Base-by-base conservation (phyloP, 768 basidiomycete genomes). In the Boletus rubescentipes region DNA sequence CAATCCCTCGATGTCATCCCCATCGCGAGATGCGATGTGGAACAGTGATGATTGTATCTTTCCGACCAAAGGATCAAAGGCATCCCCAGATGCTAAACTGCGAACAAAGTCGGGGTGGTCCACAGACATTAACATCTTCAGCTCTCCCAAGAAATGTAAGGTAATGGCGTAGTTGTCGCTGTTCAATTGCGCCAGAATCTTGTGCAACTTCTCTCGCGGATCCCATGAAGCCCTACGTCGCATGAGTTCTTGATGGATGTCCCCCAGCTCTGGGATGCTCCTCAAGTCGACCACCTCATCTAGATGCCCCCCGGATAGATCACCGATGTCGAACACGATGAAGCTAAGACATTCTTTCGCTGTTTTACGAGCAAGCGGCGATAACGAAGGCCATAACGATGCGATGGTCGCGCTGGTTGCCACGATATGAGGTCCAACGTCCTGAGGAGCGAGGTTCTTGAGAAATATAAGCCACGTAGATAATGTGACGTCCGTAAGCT, bases 381-480 rank as follows among this genome's bases (percentile, higher is more conserved):
- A 78, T 40, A 98, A 82, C 1, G 68, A 72, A 3, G 77, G 65
- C 97, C 97, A 99, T 4, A 81, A 78, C 4, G 84, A 79, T 14
- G 93, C 81, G 49, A 98, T 79, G 1, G 89, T 84, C 4, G 96
- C 94, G 37, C 87, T 91, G 0, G 93, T 96, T 5, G 89, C 82
- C 4, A 93, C 93, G 44, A 95, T 79, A 63, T 93, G 86, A 3
- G 91, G 85, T 3, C 91, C 86, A 39, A 94, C 76, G 57, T 98
- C 94, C 42, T 68, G 70, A 18, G 82, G 78, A 4, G 78, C 75
- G 18, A 96, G 71, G 2, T 84, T 85, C 15, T 74, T 79, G 55
- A 96, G 72, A 71, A 98, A 97, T 23, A 73, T 77, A 50, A 80
- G 70, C 93, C 94, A 98, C 36, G 85, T 89, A 31, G 82, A 75